Conservation (phyloP, 495 filamentous ascomycete species). For the Massariosphaeria phaeospora region DNA sequence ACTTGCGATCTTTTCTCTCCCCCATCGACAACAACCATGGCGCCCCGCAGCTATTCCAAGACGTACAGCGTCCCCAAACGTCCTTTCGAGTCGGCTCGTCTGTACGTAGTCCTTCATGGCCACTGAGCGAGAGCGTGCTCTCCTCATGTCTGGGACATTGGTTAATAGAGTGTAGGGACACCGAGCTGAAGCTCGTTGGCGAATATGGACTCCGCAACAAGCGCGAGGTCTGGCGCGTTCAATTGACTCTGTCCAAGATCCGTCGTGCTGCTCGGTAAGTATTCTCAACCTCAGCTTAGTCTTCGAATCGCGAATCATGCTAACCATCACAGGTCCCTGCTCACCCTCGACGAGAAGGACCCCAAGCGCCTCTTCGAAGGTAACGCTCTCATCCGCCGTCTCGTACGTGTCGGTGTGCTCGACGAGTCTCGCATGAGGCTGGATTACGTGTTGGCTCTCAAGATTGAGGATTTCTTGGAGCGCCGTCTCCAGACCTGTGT, state of each 20-base stretch:
- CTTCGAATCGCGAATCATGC: not conserved
- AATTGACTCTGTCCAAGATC: slow-evolving; percentile 99
- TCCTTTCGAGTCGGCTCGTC: slow-evolving; percentile 96
- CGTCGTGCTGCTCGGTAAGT: slow-evolving; percentile 99
- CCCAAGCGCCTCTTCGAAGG: slow-evolving; percentile 99
- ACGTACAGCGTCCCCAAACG: slow-evolving; percentile 92
- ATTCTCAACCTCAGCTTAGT: not conserved
- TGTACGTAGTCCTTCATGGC: slow-evolving; percentile 82
- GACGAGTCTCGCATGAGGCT: slow-evolving; percentile 99
- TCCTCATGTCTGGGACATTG: slow-evolving; percentile 77
- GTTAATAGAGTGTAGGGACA: slow-evolving; percentile 72
- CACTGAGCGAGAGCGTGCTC: slow-evolving; percentile 96
- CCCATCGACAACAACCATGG: slow-evolving; percentile 38
- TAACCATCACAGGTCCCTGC: slow-evolving; percentile 70
- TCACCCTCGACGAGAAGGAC: slow-evolving; percentile 99
- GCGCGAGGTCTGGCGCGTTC: slow-evolving; percentile 99
- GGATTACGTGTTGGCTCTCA: slow-evolving; percentile 99
- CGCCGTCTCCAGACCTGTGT: slow-evolving; percentile 98
- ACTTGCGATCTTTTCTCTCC: slow-evolving; percentile 15
- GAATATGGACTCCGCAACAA: slow-evolving; percentile 99
- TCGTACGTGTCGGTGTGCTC: slow-evolving; percentile 98
- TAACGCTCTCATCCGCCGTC: slow-evolving; percentile 99
- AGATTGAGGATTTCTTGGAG: slow-evolving; percentile 98
- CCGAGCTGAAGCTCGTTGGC: slow-evolving; percentile 97
- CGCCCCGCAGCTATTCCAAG: slow-evolving; percentile 79